Conservation (phyloP, 768 basidiomycete species). For the Filobasidium wieringae region DNA sequence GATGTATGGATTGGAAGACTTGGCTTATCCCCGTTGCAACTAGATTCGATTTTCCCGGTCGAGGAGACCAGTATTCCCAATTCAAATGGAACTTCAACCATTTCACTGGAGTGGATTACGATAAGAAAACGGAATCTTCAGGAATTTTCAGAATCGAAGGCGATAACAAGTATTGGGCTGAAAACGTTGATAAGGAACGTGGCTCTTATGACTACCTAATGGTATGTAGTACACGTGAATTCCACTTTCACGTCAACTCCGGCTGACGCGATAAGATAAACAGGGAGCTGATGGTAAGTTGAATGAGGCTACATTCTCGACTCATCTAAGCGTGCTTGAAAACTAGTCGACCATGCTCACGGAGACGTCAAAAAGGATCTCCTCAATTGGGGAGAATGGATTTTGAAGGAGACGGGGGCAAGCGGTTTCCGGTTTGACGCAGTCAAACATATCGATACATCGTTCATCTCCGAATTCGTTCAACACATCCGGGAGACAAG, state of each 20-base stretch:
- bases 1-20: background rate
- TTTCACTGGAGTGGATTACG: slow-evolving; percentile 69
- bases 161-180: slow-evolving; percentile 65
- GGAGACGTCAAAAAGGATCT: slow-evolving; percentile 49
- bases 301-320: background rate
- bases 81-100: slow-evolving; percentile 53
- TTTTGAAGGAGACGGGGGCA: slow-evolving; percentile 47
- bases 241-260: background rate
- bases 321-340: background rate
- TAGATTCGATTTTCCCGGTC: slow-evolving; percentile 66
- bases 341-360: slow-evolving; percentile 62
- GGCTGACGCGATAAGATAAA: background rate
- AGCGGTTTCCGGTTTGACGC: slow-evolving; percentile 77
- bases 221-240: background rate
- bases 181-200: slow-evolving; percentile 64
- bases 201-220: slow-evolving; percentile 42
- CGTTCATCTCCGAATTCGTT: slow-evolving; percentile 41
- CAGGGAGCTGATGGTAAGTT: background rate
- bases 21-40: background rate
- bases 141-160: slow-evolving; percentile 56
- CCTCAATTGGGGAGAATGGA: slow-evolving; percentile 47
- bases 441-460: slow-evolving; percentile 63
- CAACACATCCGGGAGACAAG: slow-evolving; percentile 40
- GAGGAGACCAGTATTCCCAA: slow-evolving; percentile 48
- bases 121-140: slow-evolving; percentile 52